Evolutionary conservation across 495 filamentous ascomycete genomes (phyloP).

Genomic region (Penicillium herquei): DNA sequence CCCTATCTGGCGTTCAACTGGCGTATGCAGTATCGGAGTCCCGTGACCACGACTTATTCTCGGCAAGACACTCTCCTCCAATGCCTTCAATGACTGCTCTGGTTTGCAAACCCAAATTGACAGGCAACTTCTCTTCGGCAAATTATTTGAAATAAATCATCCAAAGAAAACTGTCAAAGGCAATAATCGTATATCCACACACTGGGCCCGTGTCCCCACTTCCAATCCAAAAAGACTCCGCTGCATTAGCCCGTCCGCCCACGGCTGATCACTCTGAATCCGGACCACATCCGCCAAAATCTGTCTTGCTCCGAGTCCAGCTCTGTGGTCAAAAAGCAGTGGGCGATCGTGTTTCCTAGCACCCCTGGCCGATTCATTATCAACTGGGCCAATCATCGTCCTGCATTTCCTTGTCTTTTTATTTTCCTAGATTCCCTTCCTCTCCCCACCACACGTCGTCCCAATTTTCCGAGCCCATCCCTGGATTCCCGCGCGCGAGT

Average conservation of each 20-base stretch:
- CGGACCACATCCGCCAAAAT: slow-evolving; percentile 30
- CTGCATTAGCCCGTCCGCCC: slow-evolving; percentile 35
- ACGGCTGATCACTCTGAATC: slow-evolving; percentile 38
- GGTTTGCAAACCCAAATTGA: no score
- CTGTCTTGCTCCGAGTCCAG: slow-evolving; percentile 25
- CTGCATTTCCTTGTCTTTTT: neutral
- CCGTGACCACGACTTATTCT: no score
- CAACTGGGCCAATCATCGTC: slow-evolving; percentile 24
- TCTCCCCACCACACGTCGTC: slow-evolving; percentile 5
- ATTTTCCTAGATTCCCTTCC: slow-evolving; percentile 12
- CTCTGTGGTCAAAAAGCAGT: slow-evolving; percentile 10
- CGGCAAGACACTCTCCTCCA: no score
- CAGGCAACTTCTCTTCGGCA: no score
- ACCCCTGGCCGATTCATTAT: slow-evolving; percentile 14
- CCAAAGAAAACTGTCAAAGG: neutral
- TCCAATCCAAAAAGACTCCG: slow-evolving; percentile 24
- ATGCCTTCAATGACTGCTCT: no score
- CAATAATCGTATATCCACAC: slow-evolving; percentile 9
- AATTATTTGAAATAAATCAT: neutral
- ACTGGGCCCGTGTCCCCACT: slow-evolving; percentile 23
- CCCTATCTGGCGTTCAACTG: no score
- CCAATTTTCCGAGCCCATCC: slow-evolving; percentile 17
- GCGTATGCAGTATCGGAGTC: no score
- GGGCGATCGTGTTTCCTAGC: slow-evolving; percentile 21
- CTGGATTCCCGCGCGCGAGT: slow-evolving; percentile 24